Evolutionary conservation across 2,329 filamentous ascomycete genomes (phyloP), one percentile per base, ranked within the genome.

Genomic region (Exophiala sp.): DNA sequence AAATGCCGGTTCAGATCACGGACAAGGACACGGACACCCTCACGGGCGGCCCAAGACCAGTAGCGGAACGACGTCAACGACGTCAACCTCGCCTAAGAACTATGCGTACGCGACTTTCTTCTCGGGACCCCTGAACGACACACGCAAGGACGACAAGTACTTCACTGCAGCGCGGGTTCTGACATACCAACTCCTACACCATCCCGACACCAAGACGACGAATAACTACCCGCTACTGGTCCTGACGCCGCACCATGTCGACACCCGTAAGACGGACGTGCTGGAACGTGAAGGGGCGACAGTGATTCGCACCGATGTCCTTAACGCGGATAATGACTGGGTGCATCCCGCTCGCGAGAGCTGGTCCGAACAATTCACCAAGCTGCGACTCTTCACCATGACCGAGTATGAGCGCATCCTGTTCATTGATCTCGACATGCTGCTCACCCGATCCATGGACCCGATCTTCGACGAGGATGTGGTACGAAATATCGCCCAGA

Each of bases 381-480:
- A 76, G 62, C 66, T 77, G 12, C 68, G 71, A 9, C 57, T 75
- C 5, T 69, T 75, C 40, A 65, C 73, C 50, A 65, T 73, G 65
- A 69, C 67, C 3, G 60, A 75, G 47, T 77, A 70, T 61, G 65
- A 71, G 9, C 67, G 71, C 4, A 58, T 76, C 21, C 65, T 74
- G n/a, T 75, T 74, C 59, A 62, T 76, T 56, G 74, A 77, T 55
- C 69, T 72, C 20, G 75, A 77, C 59, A 73, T 68, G 72, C 55
- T 77, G 74, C 9, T 69, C 65, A 53, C 75, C 72, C 47, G 72
- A 65, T 21, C 67, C 66, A 34, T 55, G 12, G 51, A 69, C 65
- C 35, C 69, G 68, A 58, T 74, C 16, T 76, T 76, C 57, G 62
- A 68, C 18, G 69, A 70, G n/a, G 20, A 14, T 32, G 41, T 43